phyloP scores from a whole-genome alignment of 768 basidiomycete genomes.

The Boletus tomentosulus region DNA sequence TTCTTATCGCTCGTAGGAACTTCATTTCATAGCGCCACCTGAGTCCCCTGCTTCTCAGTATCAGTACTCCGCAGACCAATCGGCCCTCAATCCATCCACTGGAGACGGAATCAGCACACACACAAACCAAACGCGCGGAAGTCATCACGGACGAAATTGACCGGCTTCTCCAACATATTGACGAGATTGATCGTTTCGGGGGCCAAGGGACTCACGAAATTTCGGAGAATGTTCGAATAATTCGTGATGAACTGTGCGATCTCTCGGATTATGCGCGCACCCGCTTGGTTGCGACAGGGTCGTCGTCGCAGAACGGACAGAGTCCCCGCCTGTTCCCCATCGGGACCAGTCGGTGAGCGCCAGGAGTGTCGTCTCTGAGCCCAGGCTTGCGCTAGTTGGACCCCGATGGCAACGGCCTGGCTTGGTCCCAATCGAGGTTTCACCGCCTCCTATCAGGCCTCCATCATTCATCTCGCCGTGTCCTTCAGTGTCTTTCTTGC shows the following conservation, averaged over 20 bases:
- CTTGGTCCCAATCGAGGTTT: slow-evolving; percentile 32
- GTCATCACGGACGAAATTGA: slow-evolving; percentile 50
- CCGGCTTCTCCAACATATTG: slow-evolving; percentile 47
- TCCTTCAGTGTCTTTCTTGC: slow-evolving; percentile 42
- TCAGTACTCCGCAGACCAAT: slow-evolving; percentile 46
- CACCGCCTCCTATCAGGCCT: slow-evolving; percentile 42
- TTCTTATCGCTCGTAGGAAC: slow-evolving; percentile 22
- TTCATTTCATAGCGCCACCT: slow-evolving; percentile 31
- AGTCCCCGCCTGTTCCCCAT: slow-evolving; percentile 12
- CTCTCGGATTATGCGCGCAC: slow-evolving; percentile 55
- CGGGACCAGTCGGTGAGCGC: slow-evolving; percentile 46
- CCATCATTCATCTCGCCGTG: slow-evolving; percentile 37
- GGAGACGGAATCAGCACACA: slow-evolving; percentile 39
- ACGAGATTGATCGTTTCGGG: slow-evolving; percentile 61
- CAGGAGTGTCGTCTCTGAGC: slow-evolving; percentile 37
- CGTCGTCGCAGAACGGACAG: slow-evolving; percentile 13
- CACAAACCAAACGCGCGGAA: slow-evolving; percentile 37
- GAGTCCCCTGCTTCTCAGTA: slow-evolving; percentile 36
- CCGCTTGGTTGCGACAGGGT: slow-evolving; percentile 23
- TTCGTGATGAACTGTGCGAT: slow-evolving; percentile 65
- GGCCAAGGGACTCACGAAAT: slow-evolving; percentile 64
- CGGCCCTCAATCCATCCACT: slow-evolving; percentile 49
- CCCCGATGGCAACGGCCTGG: slow-evolving; percentile 21
- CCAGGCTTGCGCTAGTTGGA: slow-evolving; percentile 23
- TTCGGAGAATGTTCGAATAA: slow-evolving; percentile 60